phyloP scores from a whole-genome alignment of 768 basidiomycete species.

The Hortiboletus campestris region DNA sequence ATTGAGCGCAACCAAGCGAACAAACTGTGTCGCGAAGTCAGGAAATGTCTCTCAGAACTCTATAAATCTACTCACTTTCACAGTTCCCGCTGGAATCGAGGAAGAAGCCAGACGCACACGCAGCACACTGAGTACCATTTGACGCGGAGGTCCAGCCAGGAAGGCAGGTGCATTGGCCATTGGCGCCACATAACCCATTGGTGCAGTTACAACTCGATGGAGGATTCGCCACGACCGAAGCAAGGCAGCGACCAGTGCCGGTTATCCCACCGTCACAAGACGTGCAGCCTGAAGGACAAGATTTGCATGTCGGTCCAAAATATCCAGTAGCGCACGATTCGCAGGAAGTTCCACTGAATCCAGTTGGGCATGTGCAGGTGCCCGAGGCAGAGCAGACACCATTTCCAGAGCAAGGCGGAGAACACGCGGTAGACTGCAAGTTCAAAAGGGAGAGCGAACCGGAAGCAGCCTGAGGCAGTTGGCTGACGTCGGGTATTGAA shows the following conservation, averaged over 20 bases:
- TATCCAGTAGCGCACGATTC: constrained; percentile 73
- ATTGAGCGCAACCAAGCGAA: constrained; percentile 66
- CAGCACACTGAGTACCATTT: constrained; percentile 75
- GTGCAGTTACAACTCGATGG: constrained; percentile 76
- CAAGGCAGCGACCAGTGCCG: constrained; percentile 72
- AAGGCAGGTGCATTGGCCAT: constrained; percentile 74
- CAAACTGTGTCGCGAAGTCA: constrained; percentile 49
- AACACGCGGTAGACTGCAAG: constrained; percentile 72
- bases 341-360: constrained; percentile 78
- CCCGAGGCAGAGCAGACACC: constrained; percentile 72
- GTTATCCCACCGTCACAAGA: constrained; percentile 78
- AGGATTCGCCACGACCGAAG: constrained; percentile 44
- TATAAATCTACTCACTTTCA: constrained; percentile 44
- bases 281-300: constrained; percentile 67
- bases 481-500: constrained; percentile 68
- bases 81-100: constrained; percentile 68
- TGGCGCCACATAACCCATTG: constrained; percentile 71
- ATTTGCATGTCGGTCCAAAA: constrained; percentile 70
- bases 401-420: constrained; percentile 68
- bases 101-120: constrained; percentile 78
- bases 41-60: not conserved
- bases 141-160: constrained; percentile 68
- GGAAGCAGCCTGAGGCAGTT: constrained; percentile 54
- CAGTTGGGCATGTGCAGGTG: constrained; percentile 67
- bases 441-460: constrained; percentile 60